These are phyloP conservation scores for Candida stauntonica DNA, from an alignment of 805 yeast genomes.

Conservation along the genomic window DNA sequence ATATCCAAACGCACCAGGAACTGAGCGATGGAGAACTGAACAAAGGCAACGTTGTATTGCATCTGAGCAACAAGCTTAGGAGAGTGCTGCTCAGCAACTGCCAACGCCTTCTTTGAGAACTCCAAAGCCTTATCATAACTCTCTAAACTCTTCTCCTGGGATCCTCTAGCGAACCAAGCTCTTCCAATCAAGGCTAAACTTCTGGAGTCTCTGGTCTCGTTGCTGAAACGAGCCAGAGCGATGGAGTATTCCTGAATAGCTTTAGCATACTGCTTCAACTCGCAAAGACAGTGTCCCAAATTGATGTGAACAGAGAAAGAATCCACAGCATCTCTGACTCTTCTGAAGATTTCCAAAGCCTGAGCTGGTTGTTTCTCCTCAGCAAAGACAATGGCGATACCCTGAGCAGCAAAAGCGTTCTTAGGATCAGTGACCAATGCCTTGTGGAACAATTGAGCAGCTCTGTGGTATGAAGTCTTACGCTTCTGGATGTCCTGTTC, in stretches of 20 bases:
- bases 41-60: constrained; percentile 75
- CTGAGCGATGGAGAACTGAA: constrained; percentile 86
- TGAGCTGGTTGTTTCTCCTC: constrained; percentile 70
- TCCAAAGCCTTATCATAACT: constrained; percentile 59
- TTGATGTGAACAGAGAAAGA: constrained; percentile 81
- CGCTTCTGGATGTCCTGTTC: constrained; percentile 52
- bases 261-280: constrained; percentile 74
- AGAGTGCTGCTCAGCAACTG: constrained; percentile 28
- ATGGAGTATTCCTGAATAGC: constrained; percentile 87
- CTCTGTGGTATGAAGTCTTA: constrained; percentile 75
- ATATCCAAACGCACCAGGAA: constrained; percentile 58
- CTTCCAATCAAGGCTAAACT: constrained; percentile 73
- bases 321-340: constrained; percentile 83
- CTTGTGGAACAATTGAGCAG: constrained; percentile 89
- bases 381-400: constrained; percentile 88
- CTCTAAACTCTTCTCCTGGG: constrained; percentile 58
- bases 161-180: constrained; percentile 83
- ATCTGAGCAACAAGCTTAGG: constrained; percentile 41
- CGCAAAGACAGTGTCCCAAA: constrained; percentile 82
- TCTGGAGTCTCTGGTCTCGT: constrained; percentile 59
- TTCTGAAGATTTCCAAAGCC: constrained; percentile 83
- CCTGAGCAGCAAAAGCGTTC: constrained; percentile 96
- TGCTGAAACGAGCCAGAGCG: constrained; percentile 60
- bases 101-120: constrained; percentile 54
- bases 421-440: constrained; percentile 78